Evolutionary conservation across 129 eudicot genomes (phyloP), one percentile per base, ranked within the genome.

Genomic region (Pittosporum tobira): DNA sequence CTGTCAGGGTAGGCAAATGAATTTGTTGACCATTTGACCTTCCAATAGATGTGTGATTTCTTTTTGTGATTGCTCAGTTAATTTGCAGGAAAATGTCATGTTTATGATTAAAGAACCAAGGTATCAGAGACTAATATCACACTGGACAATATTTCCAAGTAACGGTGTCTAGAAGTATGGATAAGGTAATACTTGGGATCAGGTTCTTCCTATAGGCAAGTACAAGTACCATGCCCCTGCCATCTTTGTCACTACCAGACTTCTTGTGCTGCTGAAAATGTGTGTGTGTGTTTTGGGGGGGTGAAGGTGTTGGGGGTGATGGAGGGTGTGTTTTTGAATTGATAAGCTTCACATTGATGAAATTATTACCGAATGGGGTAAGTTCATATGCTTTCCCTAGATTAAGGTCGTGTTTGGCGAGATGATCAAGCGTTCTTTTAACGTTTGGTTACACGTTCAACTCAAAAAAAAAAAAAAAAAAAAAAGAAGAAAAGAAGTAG

Each of bases 11-110:
- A 61, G 55, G 54, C 12, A 24, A 62, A 58, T 57, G 55, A 27
- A 60, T 19, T 47, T 49, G 37, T 61, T 44, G 40, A 46, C 72
- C 22, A 49, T 69, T 56, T 51, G 67, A 58, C 54, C 30, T 51
- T 61, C 54, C 27, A 52, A 48, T 48, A 18, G 4, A 45, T 70
- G 59, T 71, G 61, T 51, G 50, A 11, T n/a, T n/a, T n/a, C n/a
- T n/a, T n/a, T 25, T 31, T 59, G 48, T 65, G 57, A 27, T 51
- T 57, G 26, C 63, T 37, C 12, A 63, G 49, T 62, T 29, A 62
- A 38, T 43, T 53, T 67, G 56, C 73, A 54, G 57, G 62, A 12
- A 54, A 40, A 7, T 31, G 26, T 31, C 2, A 11, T 31, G 61
- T 31, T 56, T 5, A 31, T 1, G 42, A 2, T 31, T 18, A 56